Conservation (phyloP, 2,329 filamentous ascomycete genomes). For the Aspergillus novoparasiticus region DNA sequence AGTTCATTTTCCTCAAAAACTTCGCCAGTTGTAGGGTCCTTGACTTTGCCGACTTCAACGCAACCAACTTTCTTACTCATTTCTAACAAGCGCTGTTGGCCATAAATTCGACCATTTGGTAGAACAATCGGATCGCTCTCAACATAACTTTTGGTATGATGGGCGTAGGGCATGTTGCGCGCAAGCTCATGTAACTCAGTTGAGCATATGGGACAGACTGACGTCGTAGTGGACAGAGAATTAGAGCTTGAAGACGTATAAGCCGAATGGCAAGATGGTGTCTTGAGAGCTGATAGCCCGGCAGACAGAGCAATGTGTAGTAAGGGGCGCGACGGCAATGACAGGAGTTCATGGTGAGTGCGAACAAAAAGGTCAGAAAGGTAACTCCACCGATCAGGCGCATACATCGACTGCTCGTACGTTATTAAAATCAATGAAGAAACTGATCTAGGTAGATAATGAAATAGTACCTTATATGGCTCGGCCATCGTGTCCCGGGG, state of each 20-base stretch:
- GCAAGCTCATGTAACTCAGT: slow-evolving; percentile 93
- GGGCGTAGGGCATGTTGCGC: slow-evolving; percentile 84
- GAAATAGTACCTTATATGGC: slow-evolving; percentile 58
- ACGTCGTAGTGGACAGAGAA: slow-evolving; percentile 62
- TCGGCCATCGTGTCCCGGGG: slow-evolving; percentile 61
- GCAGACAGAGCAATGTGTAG: slow-evolving; percentile 89
- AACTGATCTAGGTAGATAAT: neutral
- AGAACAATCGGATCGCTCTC: slow-evolving; percentile 84
- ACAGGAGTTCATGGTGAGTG: slow-evolving; percentile 84
- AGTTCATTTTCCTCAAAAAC: slow-evolving; percentile 64
- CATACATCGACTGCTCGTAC: slow-evolving; percentile 67
- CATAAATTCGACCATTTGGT: slow-evolving; percentile 86
- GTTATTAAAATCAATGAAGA: slow-evolving; percentile 6
- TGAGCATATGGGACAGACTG: slow-evolving; percentile 92
- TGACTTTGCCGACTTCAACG: slow-evolving; percentile 65
- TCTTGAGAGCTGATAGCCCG: slow-evolving; percentile 92
- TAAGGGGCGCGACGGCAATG: slow-evolving; percentile 77
- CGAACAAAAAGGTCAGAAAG: slow-evolving; percentile 79
- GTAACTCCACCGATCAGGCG: slow-evolving; percentile 69
- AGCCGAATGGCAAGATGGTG: slow-evolving; percentile 82
- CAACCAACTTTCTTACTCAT: slow-evolving; percentile 76
- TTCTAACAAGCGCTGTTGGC: slow-evolving; percentile 70
- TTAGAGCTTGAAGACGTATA: slow-evolving; percentile 59
- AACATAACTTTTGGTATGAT: slow-evolving; percentile 91
- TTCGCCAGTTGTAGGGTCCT: slow-evolving; percentile 77